Percentiles rank a stretch among this genome's conserved stretches.
Evolutionary conservation across 495 filamentous ascomycete species (phyloP).

Genomic region (Aspergillus campestris): DNA sequence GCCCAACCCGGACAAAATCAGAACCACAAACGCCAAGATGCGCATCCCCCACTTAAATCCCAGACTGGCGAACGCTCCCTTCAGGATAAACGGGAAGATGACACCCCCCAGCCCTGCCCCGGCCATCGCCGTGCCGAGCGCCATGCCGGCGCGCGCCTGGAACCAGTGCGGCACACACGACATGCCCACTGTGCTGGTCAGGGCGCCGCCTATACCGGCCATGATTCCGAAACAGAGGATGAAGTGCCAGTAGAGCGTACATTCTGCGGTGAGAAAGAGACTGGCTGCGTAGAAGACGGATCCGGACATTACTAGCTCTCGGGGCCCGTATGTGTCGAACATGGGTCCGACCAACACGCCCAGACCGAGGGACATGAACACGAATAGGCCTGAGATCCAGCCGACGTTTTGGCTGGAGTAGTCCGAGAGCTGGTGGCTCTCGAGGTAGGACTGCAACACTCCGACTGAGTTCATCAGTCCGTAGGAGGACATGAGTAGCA

Average conservation of each 20-base stretch:
- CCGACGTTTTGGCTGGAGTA: conserved; percentile 50
- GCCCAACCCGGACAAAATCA: conserved; percentile 40
- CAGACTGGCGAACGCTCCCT: conserved; percentile 39
- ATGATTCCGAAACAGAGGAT: conserved; percentile 53
- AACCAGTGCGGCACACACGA: conserved; percentile 35
- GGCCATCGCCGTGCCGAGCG: conserved; percentile 31
- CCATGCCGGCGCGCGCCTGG: conserved; percentile 26
- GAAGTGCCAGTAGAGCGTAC: conserved; percentile 57
- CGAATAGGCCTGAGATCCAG: conserved; percentile 57
- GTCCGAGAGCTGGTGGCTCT: conserved; percentile 46
- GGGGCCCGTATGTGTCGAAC: conserved; percentile 54
- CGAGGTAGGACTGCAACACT: conserved; percentile 56
- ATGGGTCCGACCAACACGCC: conserved; percentile 58
- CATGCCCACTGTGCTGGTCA: conserved; percentile 46
- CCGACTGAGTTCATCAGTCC: conserved; percentile 56
- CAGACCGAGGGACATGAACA: conserved; percentile 52
- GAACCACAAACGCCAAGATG: conserved; percentile 48
- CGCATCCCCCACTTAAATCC: conserved; percentile 57
- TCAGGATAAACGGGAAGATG: conserved; percentile 51
- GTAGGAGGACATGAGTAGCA: conserved; percentile 50
- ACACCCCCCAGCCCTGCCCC: conserved; percentile 46
- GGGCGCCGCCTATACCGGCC: conserved; percentile 47
- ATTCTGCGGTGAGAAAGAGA: conserved; percentile 45
- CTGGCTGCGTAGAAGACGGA: conserved; percentile 42
- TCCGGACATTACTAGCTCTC: conserved; percentile 43